Base-by-base conservation (phyloP, 495 filamentous ascomycete species). In the Aspergillus wentii region DNA sequence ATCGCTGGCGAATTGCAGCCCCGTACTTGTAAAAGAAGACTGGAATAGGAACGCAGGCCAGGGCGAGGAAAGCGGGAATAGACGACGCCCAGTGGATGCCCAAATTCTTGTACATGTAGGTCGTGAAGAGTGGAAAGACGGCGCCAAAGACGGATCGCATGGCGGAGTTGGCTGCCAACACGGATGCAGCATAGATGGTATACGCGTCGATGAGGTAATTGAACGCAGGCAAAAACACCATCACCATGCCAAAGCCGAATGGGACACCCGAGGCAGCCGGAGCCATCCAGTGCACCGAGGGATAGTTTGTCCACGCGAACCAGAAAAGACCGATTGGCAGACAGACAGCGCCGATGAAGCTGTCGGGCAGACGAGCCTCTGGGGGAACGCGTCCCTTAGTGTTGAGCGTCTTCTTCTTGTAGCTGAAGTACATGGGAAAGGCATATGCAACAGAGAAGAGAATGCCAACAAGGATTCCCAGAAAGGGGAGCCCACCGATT, bases 41-140 rank as follows among this genome's bases (percentile, higher is more conserved):
- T 3, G 82, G 82, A 46, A 83, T 79, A 0, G 83, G 83, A 34
- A 83, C 14, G 10, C 26, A 59, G 3, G 61, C 66, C 13, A 85
- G 41, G 7, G 78, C 71, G 3, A 85, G 61, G 53, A 85, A 84
- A 0, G 78, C 82, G 1, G 80, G 79, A 20, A 29, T 29, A 5
- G 26, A 29, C 11, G 26, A 86, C 59, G 79, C 83, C 83, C 81
- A 85, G 59, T 85, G 79, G 37, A 79, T 74, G 41, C 83, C 82
- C 1, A 88, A 68, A 41, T 72, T 64, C 3, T 57, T 25, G 57
- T 82, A 86, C 77, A 86, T 80, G 30, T 73, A 48, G 0, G 69
- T 71, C 0, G 82, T 86, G 59, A 88, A 86, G 0, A 88, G 64
- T 0, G 83, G 83, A 56, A 88, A 86, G 0, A 69, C 76, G n/a